Evolutionary conservation across 345 rosid genomes (phyloP).

Genomic region (Sonneratia alba): DNA sequence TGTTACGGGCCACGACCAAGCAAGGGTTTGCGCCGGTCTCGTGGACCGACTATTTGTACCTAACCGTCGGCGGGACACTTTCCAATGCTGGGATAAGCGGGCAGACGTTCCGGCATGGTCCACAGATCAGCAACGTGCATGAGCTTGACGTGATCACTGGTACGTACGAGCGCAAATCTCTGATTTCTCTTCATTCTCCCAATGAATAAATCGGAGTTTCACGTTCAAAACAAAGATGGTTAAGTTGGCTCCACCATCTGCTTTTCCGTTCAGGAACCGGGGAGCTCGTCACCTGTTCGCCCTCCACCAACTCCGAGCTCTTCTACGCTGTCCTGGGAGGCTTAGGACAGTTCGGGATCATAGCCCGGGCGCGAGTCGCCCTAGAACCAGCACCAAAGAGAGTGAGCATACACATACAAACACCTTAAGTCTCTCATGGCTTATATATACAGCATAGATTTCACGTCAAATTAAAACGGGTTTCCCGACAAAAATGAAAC

Average conservation of each 20-base stretch:
- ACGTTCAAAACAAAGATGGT: no score
- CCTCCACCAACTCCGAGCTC: constrained; percentile 5
- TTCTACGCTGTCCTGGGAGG: constrained; percentile 32
- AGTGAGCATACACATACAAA: background rate
- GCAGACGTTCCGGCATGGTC: constrained; percentile 33
- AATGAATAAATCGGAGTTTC: background rate
- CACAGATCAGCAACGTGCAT: constrained; percentile 43
- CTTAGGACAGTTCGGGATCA: constrained; percentile 38
- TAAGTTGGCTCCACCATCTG: background rate
- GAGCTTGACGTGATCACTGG: constrained; percentile 50
- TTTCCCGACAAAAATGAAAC: no score
- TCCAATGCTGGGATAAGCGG: constrained; percentile 53
- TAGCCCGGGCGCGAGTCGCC: constrained; percentile 31
- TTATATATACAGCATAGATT: no score
- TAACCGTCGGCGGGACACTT: constrained; percentile 45
- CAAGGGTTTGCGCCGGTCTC: constrained; percentile 39
- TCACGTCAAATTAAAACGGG: background rate
- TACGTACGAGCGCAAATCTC: constrained; percentile 5
- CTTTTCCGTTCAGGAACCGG: constrained; percentile 11
- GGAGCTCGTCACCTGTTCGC: constrained; percentile 9
- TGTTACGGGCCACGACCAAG: constrained; percentile 18
- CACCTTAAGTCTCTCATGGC: no score
- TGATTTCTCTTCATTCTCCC: no score
- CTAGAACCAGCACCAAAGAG: constrained; percentile 25
- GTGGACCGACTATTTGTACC: constrained; percentile 43